Evolutionary conservation across 495 filamentous ascomycete species (phyloP).

Genomic region (Daldinia vernicosa): DNA sequence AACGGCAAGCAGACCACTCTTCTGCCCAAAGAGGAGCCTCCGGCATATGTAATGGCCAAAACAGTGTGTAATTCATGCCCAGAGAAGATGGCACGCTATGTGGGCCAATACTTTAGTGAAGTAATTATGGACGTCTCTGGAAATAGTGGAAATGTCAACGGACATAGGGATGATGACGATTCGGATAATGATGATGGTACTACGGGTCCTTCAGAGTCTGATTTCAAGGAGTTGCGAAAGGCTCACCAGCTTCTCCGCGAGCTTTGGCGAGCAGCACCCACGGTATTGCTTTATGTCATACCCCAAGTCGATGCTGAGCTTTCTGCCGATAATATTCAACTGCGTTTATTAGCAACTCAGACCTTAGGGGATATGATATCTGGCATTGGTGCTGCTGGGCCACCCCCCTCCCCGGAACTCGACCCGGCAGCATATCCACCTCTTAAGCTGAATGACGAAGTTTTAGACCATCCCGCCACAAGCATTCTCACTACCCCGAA

Average conservation of each 20-base stretch:
- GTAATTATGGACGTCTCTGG: slow-evolving; percentile 89
- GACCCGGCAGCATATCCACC: slow-evolving; percentile 86
- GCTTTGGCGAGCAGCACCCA: slow-evolving; percentile 90
- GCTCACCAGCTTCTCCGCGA: slow-evolving; percentile 90
- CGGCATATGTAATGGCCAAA: slow-evolving; percentile 96
- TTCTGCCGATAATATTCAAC: slow-evolving; percentile 83
- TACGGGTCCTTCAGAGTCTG: slow-evolving; percentile 75
- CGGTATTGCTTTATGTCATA: slow-evolving; percentile 90
- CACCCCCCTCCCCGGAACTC: slow-evolving; percentile 73
- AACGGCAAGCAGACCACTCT: slow-evolving; percentile 75
- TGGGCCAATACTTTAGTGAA: slow-evolving; percentile 97
- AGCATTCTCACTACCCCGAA: slow-evolving; percentile 78
- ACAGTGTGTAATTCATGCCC: slow-evolving; percentile 88
- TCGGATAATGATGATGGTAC: slow-evolving; percentile 75
- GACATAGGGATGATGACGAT: slow-evolving; percentile 63
- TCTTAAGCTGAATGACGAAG: slow-evolving; percentile 68
- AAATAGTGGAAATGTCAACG: slow-evolving; percentile 58
- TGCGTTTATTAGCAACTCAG: slow-evolving; percentile 87
- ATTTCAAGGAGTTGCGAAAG: slow-evolving; percentile 86
- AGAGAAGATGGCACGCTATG: slow-evolving; percentile 91
- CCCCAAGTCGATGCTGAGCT: slow-evolving; percentile 94
- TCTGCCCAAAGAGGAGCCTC: slow-evolving; percentile 81
- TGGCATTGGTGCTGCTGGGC: slow-evolving; percentile 88
- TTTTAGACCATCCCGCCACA: slow-evolving; percentile 55
- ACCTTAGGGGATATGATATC: slow-evolving; percentile 94